phyloP scores from a whole-genome alignment of 2,329 filamentous ascomycete genomes.

The Colletotrichum abscissum region DNA sequence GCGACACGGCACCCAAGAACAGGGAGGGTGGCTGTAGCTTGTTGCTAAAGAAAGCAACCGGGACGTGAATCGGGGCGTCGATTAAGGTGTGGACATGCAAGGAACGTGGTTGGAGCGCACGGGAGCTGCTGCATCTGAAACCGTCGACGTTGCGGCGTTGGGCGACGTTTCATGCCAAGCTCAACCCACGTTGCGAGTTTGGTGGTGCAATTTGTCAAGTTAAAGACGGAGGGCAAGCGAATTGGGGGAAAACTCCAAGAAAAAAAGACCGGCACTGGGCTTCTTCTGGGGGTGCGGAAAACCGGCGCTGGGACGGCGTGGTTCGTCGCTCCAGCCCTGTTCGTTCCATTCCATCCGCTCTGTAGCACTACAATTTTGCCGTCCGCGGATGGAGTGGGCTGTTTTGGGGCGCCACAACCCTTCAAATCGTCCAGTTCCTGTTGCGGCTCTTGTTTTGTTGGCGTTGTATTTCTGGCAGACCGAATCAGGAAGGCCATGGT shows the following conservation, averaged over 20 bases:
- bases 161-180: constrained; percentile 35
- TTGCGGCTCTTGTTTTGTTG: constrained; percentile 33
- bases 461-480: constrained; percentile 3
- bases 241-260: background rate
- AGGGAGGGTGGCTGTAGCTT: constrained; percentile 27
- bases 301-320: constrained; percentile 20
- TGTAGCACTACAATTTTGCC: background rate
- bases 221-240: background rate
- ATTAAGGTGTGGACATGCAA: constrained; percentile 35
- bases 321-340: constrained; percentile 23
- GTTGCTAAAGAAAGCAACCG: constrained; percentile 34
- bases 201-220: constrained; percentile 29
- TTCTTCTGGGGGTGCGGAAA: background rate
- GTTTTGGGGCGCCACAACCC: background rate
- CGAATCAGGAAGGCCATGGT: constrained; percentile 25
- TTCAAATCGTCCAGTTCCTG: constrained; percentile 4
- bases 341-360: constrained; percentile 16
- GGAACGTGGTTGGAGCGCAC: constrained; percentile 34
- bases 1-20: constrained; percentile 2
- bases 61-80: constrained; percentile 28
- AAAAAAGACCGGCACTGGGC: background rate
- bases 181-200: constrained; percentile 29
- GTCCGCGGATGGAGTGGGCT: background rate
- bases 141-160: constrained; percentile 35
- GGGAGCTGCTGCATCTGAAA: constrained; percentile 35